A percentile compares a stretch with the other conserved stretches of the same genome.
phyloP scores from a whole-genome alignment of 202 grass and related monocot genomes.

The Schoenoplectus tabernaemontani region DNA sequence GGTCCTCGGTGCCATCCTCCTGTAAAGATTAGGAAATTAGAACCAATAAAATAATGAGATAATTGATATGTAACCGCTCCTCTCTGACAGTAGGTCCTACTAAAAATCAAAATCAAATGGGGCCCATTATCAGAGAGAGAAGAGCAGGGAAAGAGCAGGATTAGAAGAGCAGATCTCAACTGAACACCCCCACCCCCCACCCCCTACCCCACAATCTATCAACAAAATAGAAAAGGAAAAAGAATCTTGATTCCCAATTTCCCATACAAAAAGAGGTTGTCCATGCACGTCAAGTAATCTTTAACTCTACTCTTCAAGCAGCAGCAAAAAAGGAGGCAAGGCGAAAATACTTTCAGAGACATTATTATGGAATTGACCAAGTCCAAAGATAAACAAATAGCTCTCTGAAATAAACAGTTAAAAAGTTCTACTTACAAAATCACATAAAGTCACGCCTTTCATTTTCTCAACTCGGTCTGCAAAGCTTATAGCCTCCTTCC shows the following conservation, averaged over 20 bases:
- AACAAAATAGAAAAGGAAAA: too few relatives aligned
- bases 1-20: conserved; percentile 25
- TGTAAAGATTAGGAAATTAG: conserved; percentile 16
- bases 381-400: not conserved
- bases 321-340: not conserved
- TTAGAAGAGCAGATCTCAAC: too few relatives aligned
- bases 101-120: too few relatives aligned
- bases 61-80: too few relatives aligned
- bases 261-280: too few relatives aligned
- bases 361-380: not conserved
- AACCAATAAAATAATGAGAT: not conserved
- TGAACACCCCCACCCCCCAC: too few relatives aligned
- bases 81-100: too few relatives aligned
- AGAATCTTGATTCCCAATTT: not conserved
- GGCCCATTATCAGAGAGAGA: too few relatives aligned
- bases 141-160: too few relatives aligned
- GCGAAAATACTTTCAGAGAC: not conserved
- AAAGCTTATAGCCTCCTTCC: conserved; percentile 62
- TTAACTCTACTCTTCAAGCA: not conserved
- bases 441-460: conserved; percentile 6
- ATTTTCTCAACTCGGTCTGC: conserved; percentile 59
- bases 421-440: conserved; percentile 35
- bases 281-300: not conserved
- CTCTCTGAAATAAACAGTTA: not conserved
- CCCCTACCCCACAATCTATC: too few relatives aligned